Evolutionary conservation across 352 stramenopile species (phyloP), one percentile per base, ranked within the genome.

Genomic region (Pythium myriotylum): DNA sequence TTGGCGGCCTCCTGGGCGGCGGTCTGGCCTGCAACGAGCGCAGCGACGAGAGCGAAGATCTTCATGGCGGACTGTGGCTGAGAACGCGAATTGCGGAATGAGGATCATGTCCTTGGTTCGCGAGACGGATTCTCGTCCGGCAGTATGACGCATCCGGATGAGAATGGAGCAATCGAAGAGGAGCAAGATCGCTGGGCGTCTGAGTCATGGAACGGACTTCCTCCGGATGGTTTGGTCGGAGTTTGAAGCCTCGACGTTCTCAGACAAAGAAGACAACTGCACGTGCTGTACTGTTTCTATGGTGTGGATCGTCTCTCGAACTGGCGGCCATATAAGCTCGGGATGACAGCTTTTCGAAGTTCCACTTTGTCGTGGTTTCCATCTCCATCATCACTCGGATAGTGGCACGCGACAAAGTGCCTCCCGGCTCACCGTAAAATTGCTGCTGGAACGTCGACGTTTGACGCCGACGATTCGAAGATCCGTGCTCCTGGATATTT

Each of bases 1-100:
- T 75, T 72, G 33, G 27, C 61, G 23, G 46, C 62, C 20, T 72
- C 58, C 16, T 71, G 26, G 14, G 67, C 67, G n/a, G 45, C 47
- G 42, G 54, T 46, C 32, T 68, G 57, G 35, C 52, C 62, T 5
- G 41, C 47, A 33, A 59, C 48, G 22, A 68, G 49, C 17, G 67
- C 57, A 1, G 53, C 57, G 12, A 68, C 23, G 23, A 59, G n/a
- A 1, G 55, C 56, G 58, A 74, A 63, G 35, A 71, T 32, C 67
- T 74, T 74, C 62, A 74, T 72, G 29, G 29, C 13, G 19, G 9
- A n/a, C 32, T 17, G 50, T 16, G 5, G 19, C 42, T 62, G n/a
- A 35, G 37, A 54, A 24, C 29, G 60, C 47, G 41, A 63, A 68
- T 64, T 63, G 41, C 17, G 29, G 43, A 67, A 54, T 67, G 59